Evolutionary conservation across 108 stramenopile species (phyloP), one percentile per base, ranked within the genome.

Genomic region (Conticribra weissflogii): DNA sequence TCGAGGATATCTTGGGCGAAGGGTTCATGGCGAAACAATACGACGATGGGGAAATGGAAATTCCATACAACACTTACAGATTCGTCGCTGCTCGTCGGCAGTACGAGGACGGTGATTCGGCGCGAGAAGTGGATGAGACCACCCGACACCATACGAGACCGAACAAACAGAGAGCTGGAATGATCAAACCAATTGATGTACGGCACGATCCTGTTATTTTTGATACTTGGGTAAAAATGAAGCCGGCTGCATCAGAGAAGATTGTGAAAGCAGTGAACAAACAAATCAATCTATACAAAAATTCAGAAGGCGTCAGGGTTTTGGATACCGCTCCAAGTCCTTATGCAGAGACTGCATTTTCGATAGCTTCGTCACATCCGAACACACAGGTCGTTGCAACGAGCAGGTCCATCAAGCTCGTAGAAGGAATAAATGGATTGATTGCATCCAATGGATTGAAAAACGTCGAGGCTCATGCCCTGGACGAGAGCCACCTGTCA

Each of bases 211-310:
- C 74, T 29, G 32, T 71, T 21, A 64, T 69, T 19, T 61, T 72
- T 28, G 76, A 77, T 30, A 65, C 63, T 23, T 77, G 71, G 71
- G 64, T 62, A 23, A 21, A 71, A 41, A 77, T 77, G 63, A 77
- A 77, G 46, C 46, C 70, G 9, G 76, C 71, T 34, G 71, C 76
- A 58, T 72, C 71, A 27, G 71, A 64, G 14, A 72, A 77, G 49
- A 77, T 72, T 41, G 62, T 63, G 44, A 76, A 76, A 8, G 60
- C 62, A n/a, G 61, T 76, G 45, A 51, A 71, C 24, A 65, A 71
- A 30, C 55, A 65, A 30, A 59, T 77, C 14, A 61, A 77, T 31
- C 19, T 59, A 9, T 71, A 71, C 51, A 53, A 63, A 15, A 45
- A 65, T 29, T 41, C 32, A 44, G 29, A 28, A 19, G 34, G 46